Percentiles rank a stretch among this genome's conserved stretches.
Conservation (phyloP, 805 yeast species). For the Ogataea angusta region DNA sequence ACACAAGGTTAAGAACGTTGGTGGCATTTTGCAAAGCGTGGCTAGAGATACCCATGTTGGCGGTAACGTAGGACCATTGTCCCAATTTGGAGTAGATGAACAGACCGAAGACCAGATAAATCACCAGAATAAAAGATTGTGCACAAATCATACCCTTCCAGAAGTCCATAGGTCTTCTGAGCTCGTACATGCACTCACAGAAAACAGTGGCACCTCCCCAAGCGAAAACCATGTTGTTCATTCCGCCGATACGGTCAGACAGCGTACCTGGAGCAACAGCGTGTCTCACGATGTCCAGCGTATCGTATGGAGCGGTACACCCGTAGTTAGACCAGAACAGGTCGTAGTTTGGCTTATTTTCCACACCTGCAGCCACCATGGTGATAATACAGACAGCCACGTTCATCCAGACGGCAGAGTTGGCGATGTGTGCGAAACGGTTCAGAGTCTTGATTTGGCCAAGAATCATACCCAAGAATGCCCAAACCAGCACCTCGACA, state of each 20-base stretch:
- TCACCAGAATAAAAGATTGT: slow-evolving; percentile 38
- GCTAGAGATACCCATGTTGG: slow-evolving; percentile 41
- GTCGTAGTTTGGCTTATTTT: slow-evolving; percentile 33
- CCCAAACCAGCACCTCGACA: slow-evolving; percentile 42
- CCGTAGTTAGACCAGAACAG: slow-evolving; percentile 16
- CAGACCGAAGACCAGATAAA: slow-evolving; percentile 41
- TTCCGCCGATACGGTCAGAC: slow-evolving; percentile 28
- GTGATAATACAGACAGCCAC: slow-evolving; percentile 41
- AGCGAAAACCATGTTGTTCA: slow-evolving; percentile 46
- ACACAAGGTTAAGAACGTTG: slow-evolving; percentile 38
- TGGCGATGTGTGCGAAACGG: slow-evolving; percentile 40
- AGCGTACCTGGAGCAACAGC: slow-evolving; percentile 30
- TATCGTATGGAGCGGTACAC: slow-evolving; percentile 22
- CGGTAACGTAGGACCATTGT: slow-evolving; percentile 41
- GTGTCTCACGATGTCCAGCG: slow-evolving; percentile 9
- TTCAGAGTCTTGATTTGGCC: slow-evolving; percentile 43
- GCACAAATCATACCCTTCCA: slow-evolving; percentile 46
- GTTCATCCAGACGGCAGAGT: slow-evolving; percentile 46
- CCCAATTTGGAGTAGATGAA: slow-evolving; percentile 45
- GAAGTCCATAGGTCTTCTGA: slow-evolving; percentile 46
- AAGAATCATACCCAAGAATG: slow-evolving; percentile 40
- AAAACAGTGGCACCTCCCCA: slow-evolving; percentile 50
- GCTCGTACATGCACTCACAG: slow-evolving; percentile 46
- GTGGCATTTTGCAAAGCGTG: slow-evolving; percentile 40
- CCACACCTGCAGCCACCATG: slow-evolving; percentile 39